Evolutionary conservation across 1,284 basidiomycete species (phyloP).

Genomic region (Fomitopsis betulina): DNA sequence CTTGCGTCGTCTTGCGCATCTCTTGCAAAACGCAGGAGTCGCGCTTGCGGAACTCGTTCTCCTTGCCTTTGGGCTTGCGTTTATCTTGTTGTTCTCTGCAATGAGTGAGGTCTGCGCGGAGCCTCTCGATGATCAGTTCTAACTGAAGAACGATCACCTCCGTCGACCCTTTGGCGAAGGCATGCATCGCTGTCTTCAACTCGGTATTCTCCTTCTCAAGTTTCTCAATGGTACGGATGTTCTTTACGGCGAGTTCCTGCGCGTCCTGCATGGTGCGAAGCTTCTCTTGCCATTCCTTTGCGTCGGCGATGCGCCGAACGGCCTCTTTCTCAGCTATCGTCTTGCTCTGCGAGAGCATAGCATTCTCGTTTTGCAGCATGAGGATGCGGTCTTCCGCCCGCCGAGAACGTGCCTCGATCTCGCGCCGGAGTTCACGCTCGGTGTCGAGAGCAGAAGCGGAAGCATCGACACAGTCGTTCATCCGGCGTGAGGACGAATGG

Average conservation of each 20-base stretch:
- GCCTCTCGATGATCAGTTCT: slow-evolving; percentile 13
- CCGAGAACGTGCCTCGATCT: slow-evolving; percentile 3
- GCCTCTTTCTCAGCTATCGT: slow-evolving; percentile 7
- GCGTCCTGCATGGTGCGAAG: slow-evolving; percentile 14
- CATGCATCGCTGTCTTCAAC: slow-evolving; percentile 15
- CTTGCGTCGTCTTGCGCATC: background rate
- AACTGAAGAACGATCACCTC: slow-evolving; percentile 14
- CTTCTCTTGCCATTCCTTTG: slow-evolving; percentile 13
- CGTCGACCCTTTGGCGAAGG: slow-evolving; percentile 17
- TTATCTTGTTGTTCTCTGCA: slow-evolving; percentile 14
- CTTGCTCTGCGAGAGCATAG: slow-evolving; percentile 5
- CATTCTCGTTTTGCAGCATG: slow-evolving; percentile 11
- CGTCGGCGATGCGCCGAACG: slow-evolving; percentile 3
- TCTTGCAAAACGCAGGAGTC: background rate
- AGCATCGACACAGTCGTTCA: slow-evolving; percentile 8
- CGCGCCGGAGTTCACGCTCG: slow-evolving; percentile 7
- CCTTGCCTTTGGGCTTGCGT: slow-evolving; percentile 10
- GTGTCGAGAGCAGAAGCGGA: slow-evolving; percentile 5
- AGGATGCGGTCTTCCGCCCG: background rate
- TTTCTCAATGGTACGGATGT: slow-evolving; percentile 14
- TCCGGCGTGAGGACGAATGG: background rate
- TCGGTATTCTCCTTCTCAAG: slow-evolving; percentile 17
- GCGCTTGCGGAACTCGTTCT: background rate
- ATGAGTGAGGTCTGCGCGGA: slow-evolving; percentile 11
- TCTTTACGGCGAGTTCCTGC: slow-evolving; percentile 15